Conservation (phyloP, 2,329 filamentous ascomycete genomes). For the Aspergillus terreus region DNA sequence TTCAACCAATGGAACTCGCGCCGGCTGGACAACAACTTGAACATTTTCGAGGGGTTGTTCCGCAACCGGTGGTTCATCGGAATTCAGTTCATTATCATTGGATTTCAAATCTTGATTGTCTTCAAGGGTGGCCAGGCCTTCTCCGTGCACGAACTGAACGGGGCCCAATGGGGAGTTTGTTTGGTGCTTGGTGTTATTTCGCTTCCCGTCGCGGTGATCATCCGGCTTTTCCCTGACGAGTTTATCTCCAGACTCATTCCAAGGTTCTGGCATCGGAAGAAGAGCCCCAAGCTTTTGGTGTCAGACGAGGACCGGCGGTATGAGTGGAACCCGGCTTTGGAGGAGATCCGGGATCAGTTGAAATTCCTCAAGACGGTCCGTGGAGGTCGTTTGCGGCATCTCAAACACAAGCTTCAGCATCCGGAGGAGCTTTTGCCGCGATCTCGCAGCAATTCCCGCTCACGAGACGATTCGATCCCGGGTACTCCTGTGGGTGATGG, state of each 20-base stretch:
- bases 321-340: slow-evolving; percentile 59
- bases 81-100: slow-evolving; percentile 64
- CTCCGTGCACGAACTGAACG: slow-evolving; percentile 58
- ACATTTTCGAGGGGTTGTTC: slow-evolving; percentile 42
- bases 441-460: slow-evolving; percentile 41
- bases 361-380: slow-evolving; percentile 61
- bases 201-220: slow-evolving; percentile 61
- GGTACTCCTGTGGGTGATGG: slow-evolving; percentile 54
- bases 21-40: slow-evolving; percentile 43
- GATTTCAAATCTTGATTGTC: slow-evolving; percentile 68
- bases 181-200: slow-evolving; percentile 65
- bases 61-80: slow-evolving; percentile 50
- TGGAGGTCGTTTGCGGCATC: slow-evolving; percentile 57
- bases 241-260: slow-evolving; percentile 46
- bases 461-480: slow-evolving; percentile 46
- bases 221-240: slow-evolving; percentile 59
- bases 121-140: slow-evolving; percentile 68
- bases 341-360: slow-evolving; percentile 62
- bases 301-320: slow-evolving; percentile 46
- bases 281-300: slow-evolving; percentile 40
- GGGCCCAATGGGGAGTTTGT: slow-evolving; percentile 66
- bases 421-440: slow-evolving; percentile 46
- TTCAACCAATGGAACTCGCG: slow-evolving; percentile 51
- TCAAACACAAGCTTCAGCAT: slow-evolving; percentile 61
- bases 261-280: slow-evolving; percentile 33